phyloP scores from a whole-genome alignment of 1,139 yeast species.

The Sugiyamaella paludigena region DNA sequence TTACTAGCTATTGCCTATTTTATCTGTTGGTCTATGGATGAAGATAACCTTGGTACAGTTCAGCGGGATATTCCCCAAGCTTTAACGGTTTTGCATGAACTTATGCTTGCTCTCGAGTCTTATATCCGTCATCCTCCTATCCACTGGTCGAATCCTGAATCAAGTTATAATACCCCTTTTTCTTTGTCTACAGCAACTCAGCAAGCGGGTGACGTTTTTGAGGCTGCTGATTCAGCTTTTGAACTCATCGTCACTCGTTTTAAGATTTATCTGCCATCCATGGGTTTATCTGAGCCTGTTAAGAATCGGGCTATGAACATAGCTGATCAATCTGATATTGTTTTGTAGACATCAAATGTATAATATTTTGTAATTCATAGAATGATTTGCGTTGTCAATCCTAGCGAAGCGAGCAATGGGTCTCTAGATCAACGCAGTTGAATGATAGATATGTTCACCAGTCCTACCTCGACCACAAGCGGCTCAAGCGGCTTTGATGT shows the following conservation, averaged over 20 bases:
- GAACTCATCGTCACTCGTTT: slow-evolving; percentile 30
- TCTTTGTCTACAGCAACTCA: background rate
- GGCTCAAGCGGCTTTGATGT: too few species aligned
- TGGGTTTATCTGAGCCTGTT: slow-evolving; percentile 25
- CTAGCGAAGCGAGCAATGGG: too few species aligned
- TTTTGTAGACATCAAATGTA: slow-evolving; percentile 3
- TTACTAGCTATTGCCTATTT: slow-evolving; percentile 32
- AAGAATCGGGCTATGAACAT: slow-evolving; percentile 6
- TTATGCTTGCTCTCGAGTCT: slow-evolving; percentile 30
- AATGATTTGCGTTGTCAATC: background rate
- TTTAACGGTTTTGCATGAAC: slow-evolving; percentile 31
- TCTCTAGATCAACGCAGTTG: too few species aligned
- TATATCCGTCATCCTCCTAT: slow-evolving; percentile 33
- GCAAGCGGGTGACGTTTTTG: slow-evolving; percentile 21
- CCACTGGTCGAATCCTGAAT: slow-evolving; percentile 36
- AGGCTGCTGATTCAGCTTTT: slow-evolving; percentile 30
- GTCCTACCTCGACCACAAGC: too few species aligned
- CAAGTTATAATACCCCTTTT: slow-evolving; percentile 7
- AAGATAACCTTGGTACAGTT: slow-evolving; percentile 42
- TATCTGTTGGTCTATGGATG: slow-evolving; percentile 34
- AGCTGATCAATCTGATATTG: slow-evolving; percentile 7
- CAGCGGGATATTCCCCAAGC: slow-evolving; percentile 40
- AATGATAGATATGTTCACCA: too few species aligned
- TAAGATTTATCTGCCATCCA: slow-evolving; percentile 28
- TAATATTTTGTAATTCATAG: slow-evolving; percentile 4